A percentile compares a stretch with the other conserved stretches of the same genome.
Evolutionary conservation across 108 stramenopile species (phyloP).

Genomic region (Cyclotella sp.): DNA sequence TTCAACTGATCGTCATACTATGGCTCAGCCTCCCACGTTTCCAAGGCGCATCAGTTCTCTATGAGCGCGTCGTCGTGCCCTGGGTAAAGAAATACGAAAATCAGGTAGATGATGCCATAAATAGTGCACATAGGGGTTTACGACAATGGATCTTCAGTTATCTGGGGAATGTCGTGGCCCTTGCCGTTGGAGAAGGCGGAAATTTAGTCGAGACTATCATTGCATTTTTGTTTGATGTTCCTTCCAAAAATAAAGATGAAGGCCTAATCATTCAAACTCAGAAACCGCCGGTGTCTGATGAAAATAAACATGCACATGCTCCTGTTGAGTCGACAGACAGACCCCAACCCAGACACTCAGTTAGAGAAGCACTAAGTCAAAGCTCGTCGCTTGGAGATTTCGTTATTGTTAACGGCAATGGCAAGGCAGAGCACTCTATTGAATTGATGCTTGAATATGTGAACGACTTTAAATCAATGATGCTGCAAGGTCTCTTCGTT

Average conservation of each 20-base stretch:
- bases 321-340: not conserved
- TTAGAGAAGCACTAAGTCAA: conserved; percentile 39
- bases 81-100: conserved; percentile 45
- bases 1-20: conserved; percentile 42
- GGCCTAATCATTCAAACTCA: not conserved
- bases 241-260: not conserved
- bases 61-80: conserved; percentile 38
- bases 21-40: conserved; percentile 48
- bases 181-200: conserved; percentile 42
- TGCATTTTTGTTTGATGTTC: not conserved
- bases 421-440: conserved; percentile 3
- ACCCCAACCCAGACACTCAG: conserved; percentile 31
- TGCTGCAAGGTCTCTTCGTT: conserved; percentile 47
- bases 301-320: not conserved
- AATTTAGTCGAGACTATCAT: conserved; percentile 22
- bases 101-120: conserved; percentile 43
- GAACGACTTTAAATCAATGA: conserved; percentile 41
- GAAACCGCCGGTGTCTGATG: not conserved
- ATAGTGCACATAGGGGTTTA: conserved; percentile 34
- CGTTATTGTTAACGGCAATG: conserved; percentile 1
- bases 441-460: conserved; percentile 27
- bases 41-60: conserved; percentile 48
- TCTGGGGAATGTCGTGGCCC: conserved; percentile 14
- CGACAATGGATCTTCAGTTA: conserved; percentile 30
- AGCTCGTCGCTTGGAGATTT: conserved; percentile 25